A percentile compares a stretch with the other conserved stretches of the same genome.
Evolutionary conservation across 148 eudicot genomes (phyloP).

Genomic region (Vaccinium myrtillus): DNA sequence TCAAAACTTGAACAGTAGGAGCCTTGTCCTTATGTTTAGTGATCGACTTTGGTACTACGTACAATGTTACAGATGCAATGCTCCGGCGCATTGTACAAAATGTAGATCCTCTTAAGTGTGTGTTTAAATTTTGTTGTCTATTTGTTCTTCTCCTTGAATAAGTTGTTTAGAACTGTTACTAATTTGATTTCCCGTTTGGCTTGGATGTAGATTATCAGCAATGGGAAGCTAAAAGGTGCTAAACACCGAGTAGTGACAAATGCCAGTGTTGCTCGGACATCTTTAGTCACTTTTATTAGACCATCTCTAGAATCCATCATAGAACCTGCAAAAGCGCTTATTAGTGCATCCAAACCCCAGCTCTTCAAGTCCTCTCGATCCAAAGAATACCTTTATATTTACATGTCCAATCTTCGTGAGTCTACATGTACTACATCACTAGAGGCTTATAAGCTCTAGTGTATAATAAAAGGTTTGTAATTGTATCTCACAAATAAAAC

Average conservation of each 20-base stretch:
- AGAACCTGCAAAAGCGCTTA: slow-evolving; percentile 34
- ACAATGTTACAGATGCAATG: too few relatives aligned
- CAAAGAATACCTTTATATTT: slow-evolving; percentile 13
- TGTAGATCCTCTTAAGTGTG: too few relatives aligned
- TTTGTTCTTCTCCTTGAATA: too few relatives aligned
- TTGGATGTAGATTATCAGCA: slow-evolving; percentile 12
- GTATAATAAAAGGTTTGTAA: background rate
- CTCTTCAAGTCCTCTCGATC: slow-evolving; percentile 24
- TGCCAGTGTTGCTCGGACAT: slow-evolving; percentile 26
- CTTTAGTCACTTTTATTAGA: slow-evolving; percentile 31
- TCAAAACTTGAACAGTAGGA: too few relatives aligned
- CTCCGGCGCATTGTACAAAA: too few relatives aligned
- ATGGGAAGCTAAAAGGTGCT: slow-evolving; percentile 31
- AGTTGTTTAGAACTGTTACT: too few relatives aligned
- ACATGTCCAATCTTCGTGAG: background rate
- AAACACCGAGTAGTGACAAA: slow-evolving; percentile 11
- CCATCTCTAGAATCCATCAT: slow-evolving; percentile 22
- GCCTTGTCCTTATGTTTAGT: too few relatives aligned
- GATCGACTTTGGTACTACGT: too few relatives aligned
- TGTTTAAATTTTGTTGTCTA: too few relatives aligned
- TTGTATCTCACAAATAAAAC: too few relatives aligned
- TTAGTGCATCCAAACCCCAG: slow-evolving; percentile 23
- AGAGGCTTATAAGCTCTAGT: background rate
- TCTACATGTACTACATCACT: background rate
- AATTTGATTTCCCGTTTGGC: background rate